Base-by-base conservation (phyloP, 2,329 filamentous ascomycete genomes). In the Colletotrichum abscissum region DNA sequence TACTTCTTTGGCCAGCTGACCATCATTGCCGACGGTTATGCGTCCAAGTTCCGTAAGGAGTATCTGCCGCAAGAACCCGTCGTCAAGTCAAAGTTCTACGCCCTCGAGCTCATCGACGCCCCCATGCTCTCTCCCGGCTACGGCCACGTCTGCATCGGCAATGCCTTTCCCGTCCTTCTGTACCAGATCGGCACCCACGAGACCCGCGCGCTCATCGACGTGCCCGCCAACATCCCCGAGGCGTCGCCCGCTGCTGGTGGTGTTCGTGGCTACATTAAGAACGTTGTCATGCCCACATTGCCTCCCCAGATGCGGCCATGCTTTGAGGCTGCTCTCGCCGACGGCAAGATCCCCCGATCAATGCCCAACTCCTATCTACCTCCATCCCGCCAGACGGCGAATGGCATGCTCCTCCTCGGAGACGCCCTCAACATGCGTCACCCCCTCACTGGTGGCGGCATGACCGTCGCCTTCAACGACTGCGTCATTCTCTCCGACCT, bases 371-470 rank as follows among this genome's bases (percentile, higher is more conserved):
- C 93, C 74, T 99, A 94, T 88, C 90, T 99, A 2, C 95, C 97
- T 5, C 91, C 97, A 0, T 89, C 91, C 0, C 84, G 84, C 57
- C 93, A 93, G 73, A 79, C 78, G 4, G 62, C 64, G 58, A 83
- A 83, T 58, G 93, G 94, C 80, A 89, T 98, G 73, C 88, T 98
- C 62, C 86, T 99, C 46, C 88, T 98, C 9, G 97, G 97, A 72
- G 97, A 99, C 81, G 96, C 97, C 16, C 92, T 97, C 88, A 99
- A 99, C 86, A 99, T 99, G 97, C 94, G 97, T n/a, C 97, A 99
- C 84, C 97, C 97, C 1, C 88, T 99, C 14, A 99, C 97, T 0
- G 97, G 97, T 66, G 97, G 97, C 76, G 97, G 97, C 78, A 99
- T 99, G 97, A 98, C 96, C 0, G 97, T 98, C 1, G 97, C 95